Base-by-base conservation (phyloP, 495 filamentous ascomycete genomes). In the Daldinia vernicosa region DNA sequence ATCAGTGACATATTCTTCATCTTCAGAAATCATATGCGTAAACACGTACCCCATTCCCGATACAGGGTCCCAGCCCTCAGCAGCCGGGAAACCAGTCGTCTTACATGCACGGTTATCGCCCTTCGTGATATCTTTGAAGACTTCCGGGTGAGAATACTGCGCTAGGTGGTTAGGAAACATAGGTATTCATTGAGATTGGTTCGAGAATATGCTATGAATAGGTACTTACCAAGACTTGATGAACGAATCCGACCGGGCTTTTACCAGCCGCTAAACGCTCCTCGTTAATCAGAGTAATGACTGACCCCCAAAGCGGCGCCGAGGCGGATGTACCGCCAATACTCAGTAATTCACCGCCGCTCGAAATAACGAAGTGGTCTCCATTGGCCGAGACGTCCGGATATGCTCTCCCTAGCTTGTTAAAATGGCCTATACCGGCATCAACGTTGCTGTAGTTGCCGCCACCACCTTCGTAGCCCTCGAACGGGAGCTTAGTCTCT, bases 201-300 rank as follows among this genome's bases (percentile, higher is more conserved):
- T 15, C 22, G 15, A n/a, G 6, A 8, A 53, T 0, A 24, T 43
- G 30, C 43, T 11, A 12, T 19, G 15, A 55, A 40, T 6, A 22
- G 19, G n/a, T n/a, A 67, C 74, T 47, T 59, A 76, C 74, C 59
- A 91, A 75, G 3, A 80, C 78, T 15, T 87, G 89, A 63, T 91
- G 90, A 32, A 90, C 74, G 63, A 91, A 91, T 0, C 89, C 89
- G 0, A 91, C 82, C 0, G 85, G 81, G 26, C 78, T 67, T 76
- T 90, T 90, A 14, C 84, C 84, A 6, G 72, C 76, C 1, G 80
- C 79, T 15, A 90, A 68, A 4, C 89, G 77, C 71, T 88, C 85
- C 77, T 90, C 88, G 58, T 90, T 90, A 65, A 91, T 86, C 12
- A 87, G 77, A 24, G 84, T 90, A n/a, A 91, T 69, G 12, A 91